These are phyloP conservation scores for Hanseniaspora clermontiae DNA, from an alignment of 805 yeast species.

Conservation along the genomic window DNA sequence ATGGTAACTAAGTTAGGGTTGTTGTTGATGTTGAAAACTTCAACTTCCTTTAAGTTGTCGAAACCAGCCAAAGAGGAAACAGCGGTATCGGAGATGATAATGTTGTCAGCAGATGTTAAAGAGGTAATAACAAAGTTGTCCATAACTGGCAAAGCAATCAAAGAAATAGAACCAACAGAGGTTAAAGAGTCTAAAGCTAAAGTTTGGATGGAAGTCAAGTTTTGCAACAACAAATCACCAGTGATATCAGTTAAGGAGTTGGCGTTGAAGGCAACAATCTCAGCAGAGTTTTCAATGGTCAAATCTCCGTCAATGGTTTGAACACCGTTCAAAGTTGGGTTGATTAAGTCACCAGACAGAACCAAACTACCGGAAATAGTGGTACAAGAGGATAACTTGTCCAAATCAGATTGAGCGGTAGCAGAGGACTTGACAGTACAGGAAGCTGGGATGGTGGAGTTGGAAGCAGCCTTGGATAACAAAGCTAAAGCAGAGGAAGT, in stretches of 20 bases:
- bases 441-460: constrained; percentile 41
- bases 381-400: constrained; percentile 56
- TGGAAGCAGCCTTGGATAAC: constrained; percentile 33
- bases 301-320: constrained; percentile 68
- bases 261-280: constrained; percentile 59
- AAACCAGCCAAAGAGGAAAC: constrained; percentile 58
- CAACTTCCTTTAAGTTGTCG: constrained; percentile 32
- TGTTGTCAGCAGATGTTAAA: constrained; percentile 58
- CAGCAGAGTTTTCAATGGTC: constrained; percentile 49
- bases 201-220: constrained; percentile 52
- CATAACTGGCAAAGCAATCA: constrained; percentile 80
- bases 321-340: constrained; percentile 62
- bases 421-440: constrained; percentile 50
- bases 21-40: constrained; percentile 76
- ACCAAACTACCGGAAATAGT: constrained; percentile 69
- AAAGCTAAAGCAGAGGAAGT: constrained; percentile 20
- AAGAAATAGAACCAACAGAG: constrained; percentile 68
- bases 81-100: constrained; percentile 63
- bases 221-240: constrained; percentile 50
- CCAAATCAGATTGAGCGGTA: constrained; percentile 70
- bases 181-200: constrained; percentile 67
- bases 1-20: constrained; percentile 63
- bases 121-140: constrained; percentile 47
- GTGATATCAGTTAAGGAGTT: constrained; percentile 64
- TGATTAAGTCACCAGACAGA: constrained; percentile 48